Evolutionary conservation across 2,329 filamentous ascomycete genomes (phyloP).

Genomic region (Aschersonia sp.): DNA sequence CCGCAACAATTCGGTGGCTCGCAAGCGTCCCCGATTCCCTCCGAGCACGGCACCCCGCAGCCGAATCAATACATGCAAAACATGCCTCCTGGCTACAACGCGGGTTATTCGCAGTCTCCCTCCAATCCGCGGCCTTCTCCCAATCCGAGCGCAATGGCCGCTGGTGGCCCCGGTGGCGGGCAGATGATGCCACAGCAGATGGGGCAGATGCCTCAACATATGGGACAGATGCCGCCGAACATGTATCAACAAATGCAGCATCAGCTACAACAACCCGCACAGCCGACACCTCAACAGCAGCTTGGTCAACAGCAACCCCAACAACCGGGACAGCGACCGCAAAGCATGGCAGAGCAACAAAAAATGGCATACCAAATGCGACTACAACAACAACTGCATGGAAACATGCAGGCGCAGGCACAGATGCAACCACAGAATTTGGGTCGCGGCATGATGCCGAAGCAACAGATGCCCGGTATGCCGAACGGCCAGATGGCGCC

Average conservation of each 20-base stretch:
- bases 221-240: conserved; percentile 31
- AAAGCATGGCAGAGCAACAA: conserved; percentile 46
- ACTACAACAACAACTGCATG: conserved; percentile 60
- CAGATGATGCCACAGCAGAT: conserved; percentile 43
- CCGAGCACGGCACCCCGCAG: conserved; percentile 66
- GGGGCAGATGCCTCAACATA: conserved; percentile 29
- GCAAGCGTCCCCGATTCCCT: conserved; percentile 63
- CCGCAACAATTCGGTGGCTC: conserved; percentile 51
- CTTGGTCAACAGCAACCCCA: conserved; percentile 29
- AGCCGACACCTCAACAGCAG: conserved; percentile 55
- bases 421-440: conserved; percentile 35
- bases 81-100: conserved; percentile 44
- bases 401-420: conserved; percentile 32
- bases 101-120: conserved; percentile 42
- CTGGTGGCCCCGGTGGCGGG: conserved; percentile 9
- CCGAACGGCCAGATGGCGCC: conserved; percentile 43
- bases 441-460: conserved; percentile 37
- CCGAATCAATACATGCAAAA: conserved; percentile 53
- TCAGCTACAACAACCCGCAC: conserved; percentile 19
- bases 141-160: conserved; percentile 35
- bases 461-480: conserved; percentile 32
- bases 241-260: conserved; percentile 27
- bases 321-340: conserved; percentile 23
- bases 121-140: conserved; percentile 42
- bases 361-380: conserved; percentile 75